Conservation (phyloP, 192 early-diverging fungal genomes). For the Rhizophagus prolifer region DNA sequence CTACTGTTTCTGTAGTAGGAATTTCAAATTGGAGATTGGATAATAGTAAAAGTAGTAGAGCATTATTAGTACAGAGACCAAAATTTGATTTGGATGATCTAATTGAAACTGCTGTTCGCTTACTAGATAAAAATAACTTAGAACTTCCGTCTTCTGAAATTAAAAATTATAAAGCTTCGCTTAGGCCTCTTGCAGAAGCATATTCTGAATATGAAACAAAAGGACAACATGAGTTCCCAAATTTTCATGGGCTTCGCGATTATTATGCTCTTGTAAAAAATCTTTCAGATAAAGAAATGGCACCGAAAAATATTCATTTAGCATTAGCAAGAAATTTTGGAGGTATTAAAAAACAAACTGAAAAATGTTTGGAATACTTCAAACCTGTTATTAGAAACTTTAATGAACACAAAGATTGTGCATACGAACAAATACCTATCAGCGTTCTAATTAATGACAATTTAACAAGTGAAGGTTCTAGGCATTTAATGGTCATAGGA, state of each 20-base stretch:
- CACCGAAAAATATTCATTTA: constrained; percentile 10
- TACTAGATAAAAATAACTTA: neutral
- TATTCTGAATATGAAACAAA: constrained; percentile 27
- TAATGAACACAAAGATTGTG: neutral
- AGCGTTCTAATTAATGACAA: constrained; percentile 17
- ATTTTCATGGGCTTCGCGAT: constrained; percentile 34
- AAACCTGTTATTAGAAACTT: neutral
- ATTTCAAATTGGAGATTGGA: constrained; percentile 34
- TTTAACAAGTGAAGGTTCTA: neutral
- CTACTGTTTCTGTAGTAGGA: constrained; percentile 28
- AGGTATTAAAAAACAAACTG: constrained; percentile 14
- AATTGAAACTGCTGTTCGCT: constrained; percentile 12
- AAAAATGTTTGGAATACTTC: constrained; percentile 9
- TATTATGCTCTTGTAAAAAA: constrained; percentile 28
- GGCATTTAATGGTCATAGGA: constrained; percentile 33
- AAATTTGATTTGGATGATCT: constrained; percentile 26
- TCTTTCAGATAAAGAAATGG: neutral
- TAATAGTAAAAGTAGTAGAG: constrained; percentile 29
- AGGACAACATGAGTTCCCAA: constrained; percentile 11
- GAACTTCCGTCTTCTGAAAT: neutral
- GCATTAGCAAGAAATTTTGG: constrained; percentile 30
- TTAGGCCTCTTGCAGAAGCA: constrained; percentile 19
- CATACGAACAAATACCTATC: constrained; percentile 14
- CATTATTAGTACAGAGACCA: constrained; percentile 31
- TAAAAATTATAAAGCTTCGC: neutral